These are phyloP conservation scores for Papilionanthe hybrid DNA, from an alignment of 116 monocot genomes.

Conservation along the genomic window DNA sequence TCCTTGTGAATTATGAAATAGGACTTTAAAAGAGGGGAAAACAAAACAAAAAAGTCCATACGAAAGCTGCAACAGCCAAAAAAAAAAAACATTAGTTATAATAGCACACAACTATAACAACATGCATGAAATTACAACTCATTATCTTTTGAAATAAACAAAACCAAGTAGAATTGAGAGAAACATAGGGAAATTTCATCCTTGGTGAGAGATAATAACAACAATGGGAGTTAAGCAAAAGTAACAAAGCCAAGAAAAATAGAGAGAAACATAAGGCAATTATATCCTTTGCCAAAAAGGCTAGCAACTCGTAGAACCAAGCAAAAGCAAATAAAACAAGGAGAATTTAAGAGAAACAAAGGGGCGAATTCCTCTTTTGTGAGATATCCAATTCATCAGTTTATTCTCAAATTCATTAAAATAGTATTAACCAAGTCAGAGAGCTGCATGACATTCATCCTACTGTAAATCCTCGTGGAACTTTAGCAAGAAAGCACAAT, in stretches of 20 bases:
- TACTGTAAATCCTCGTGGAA: constrained; percentile 96
- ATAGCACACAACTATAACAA: constrained; percentile 1
- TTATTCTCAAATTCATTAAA: constrained; percentile 74
- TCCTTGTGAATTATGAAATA: neutral
- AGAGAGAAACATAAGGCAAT: no score
- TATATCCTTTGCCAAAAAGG: no score
- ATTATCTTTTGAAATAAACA: neutral
- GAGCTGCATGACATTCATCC: constrained; percentile 99
- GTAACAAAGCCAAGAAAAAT: no score
- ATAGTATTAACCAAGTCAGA: constrained; percentile 95
- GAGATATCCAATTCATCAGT: constrained; percentile 89
- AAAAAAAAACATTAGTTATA: neutral
- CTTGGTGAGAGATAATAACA: no score
- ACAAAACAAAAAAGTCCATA: neutral
- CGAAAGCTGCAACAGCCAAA: neutral
- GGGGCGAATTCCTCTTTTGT: no score
- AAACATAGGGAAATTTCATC: no score
- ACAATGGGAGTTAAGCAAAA: no score
- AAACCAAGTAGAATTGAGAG: no score
- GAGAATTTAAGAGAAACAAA: no score
- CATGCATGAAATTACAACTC: neutral
- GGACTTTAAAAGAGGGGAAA: neutral
- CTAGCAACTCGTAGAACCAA: no score
- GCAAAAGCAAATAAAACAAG: no score
- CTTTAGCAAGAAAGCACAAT: constrained; percentile 91